Base-by-base conservation (phyloP, 345 rosid genomes). In the Limnanthes douglasii region DNA sequence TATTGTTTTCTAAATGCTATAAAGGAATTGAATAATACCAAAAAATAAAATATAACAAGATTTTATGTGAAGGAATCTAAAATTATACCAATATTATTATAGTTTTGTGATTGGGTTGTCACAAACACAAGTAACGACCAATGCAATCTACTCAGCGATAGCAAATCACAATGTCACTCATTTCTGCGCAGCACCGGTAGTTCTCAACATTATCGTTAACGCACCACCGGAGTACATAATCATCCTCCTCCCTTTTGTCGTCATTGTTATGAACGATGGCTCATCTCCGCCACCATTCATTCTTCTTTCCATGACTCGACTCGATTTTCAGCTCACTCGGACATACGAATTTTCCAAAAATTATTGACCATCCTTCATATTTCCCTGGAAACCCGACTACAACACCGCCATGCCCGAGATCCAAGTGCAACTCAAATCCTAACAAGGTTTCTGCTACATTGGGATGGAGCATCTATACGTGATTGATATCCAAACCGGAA, bases 341-440 rank as follows among this genome's bases (percentile, higher is more conserved):
- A 69, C 85, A 6, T 84, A 80, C 20, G 98, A 94, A 16, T 92
- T 80, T 45, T 77, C 98, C 10, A 94, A 90, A 65, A 77, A 86
- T 17, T 80, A 72, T 5, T 94, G 95, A n/a, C 95, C 98, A 11
- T 70, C 86, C 20, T 70, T 88, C 0, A 57, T 90, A 9, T 81
- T 94, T 33, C 86, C 88, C 2, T 71, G 92, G 96, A 80, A 84
- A 46, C 96, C 94, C 0, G 93, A 75, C 53, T 80, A 94, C 95
- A 85, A 90, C 21, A 64, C 72, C 2, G 54, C 66, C 31, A 77
- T 92, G 18, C 75, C 70, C 4, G 72, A 71, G 46, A 39, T 46
- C 28, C 92, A 75, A 48, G 94, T 92, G 16, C 83, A 76, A 23
- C 70, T 90, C 20, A 90, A 79, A 34, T 73, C 98, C 1, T 92